These are phyloP conservation scores for Erysimum cheiranthoides DNA, from an alignment of 345 rosid genomes.

Conservation along the genomic window DNA sequence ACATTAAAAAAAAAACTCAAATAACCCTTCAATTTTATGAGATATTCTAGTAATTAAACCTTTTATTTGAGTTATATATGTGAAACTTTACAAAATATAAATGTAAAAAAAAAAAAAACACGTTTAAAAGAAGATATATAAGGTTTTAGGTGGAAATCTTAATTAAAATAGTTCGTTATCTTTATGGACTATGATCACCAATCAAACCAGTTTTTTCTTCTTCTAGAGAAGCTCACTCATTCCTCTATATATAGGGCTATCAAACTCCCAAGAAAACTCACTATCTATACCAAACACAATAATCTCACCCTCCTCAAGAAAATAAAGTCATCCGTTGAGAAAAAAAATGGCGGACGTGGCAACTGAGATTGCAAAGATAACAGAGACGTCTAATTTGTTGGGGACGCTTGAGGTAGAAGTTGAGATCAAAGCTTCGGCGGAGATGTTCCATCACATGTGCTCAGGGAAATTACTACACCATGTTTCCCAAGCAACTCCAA, in stretches of 20 bases:
- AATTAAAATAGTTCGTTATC: background rate
- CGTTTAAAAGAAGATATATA: background rate
- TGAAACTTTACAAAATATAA: too few relatives aligned
- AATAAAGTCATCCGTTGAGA: background rate
- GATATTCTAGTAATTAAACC: too few relatives aligned
- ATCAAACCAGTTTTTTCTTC: background rate
- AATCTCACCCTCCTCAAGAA: background rate
- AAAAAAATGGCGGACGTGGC: too few relatives aligned
- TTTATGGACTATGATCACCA: background rate
- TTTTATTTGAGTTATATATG: too few relatives aligned
- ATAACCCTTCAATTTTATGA: too few relatives aligned
- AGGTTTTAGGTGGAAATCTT: conserved; percentile 1
- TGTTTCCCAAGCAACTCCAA: background rate
- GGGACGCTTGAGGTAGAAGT: background rate
- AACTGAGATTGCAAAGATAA: too few relatives aligned
- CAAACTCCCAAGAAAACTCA: conserved; percentile 8
- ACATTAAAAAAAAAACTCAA: too few relatives aligned
- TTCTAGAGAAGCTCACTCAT: background rate
- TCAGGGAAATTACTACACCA: background rate
- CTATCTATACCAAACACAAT: background rate
- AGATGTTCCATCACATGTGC: background rate
- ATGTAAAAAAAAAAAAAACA: background rate
- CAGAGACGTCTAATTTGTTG: background rate
- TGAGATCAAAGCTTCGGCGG: background rate
- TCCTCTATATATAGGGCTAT: conserved; percentile 24